Evolutionary conservation across 164 flowering plant species (phyloP).

Genomic region (Vitis rupestris): DNA sequence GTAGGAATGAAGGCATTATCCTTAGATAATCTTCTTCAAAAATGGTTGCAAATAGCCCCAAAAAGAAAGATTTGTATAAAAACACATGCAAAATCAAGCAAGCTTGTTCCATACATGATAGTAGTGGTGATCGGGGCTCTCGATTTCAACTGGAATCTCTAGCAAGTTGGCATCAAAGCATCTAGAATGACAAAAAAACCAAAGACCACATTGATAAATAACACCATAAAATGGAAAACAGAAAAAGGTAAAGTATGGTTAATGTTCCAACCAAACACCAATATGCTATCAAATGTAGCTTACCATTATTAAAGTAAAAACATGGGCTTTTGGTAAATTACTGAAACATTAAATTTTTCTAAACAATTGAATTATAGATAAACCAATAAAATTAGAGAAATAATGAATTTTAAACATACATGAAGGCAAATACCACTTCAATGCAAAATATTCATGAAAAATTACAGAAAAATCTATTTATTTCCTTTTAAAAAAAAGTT

Average conservation of each 20-base stretch:
- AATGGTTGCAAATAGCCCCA: neutral
- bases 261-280: too few relatives aligned
- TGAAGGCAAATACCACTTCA: too few relatives aligned
- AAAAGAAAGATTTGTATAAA: neutral
- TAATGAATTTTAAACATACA: too few relatives aligned
- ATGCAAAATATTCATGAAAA: too few relatives aligned
- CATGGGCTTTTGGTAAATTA: neutral
- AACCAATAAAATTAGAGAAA: too few relatives aligned
- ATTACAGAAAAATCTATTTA: too few relatives aligned
- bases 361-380: too few relatives aligned
- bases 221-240: too few relatives aligned
- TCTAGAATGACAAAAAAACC: conserved; percentile 22
- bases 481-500: too few relatives aligned
- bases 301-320: neutral
- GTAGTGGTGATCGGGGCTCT: conserved; percentile 56
- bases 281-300: too few relatives aligned
- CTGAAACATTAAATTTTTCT: too few relatives aligned
- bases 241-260: too few relatives aligned
- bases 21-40: neutral
- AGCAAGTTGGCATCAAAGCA: conserved; percentile 53
- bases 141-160: conserved; percentile 60
- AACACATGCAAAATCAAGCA: neutral
- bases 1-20: neutral
- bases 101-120: conserved; percentile 43
- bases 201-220: neutral